These are phyloP conservation scores for Oryza longistaminata DNA, from an alignment of 176 grass and related monocot genomes.

Conservation along the genomic window DNA sequence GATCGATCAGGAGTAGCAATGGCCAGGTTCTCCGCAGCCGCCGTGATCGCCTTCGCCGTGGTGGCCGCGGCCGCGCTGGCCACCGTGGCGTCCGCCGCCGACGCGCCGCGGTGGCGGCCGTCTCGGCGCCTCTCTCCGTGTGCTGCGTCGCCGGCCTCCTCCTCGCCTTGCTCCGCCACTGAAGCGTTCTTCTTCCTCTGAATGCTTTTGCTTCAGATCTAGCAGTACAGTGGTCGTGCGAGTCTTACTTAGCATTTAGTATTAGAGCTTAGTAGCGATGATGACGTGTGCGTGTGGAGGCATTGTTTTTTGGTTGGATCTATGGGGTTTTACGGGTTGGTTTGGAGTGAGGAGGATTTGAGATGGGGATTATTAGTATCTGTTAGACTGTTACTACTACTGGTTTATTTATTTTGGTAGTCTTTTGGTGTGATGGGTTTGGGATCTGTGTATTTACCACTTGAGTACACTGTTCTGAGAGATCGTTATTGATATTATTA, in stretches of 20 bases:
- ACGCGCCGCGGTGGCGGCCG: constrained; percentile 30
- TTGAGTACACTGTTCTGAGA: background rate
- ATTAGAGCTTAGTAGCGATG: background rate
- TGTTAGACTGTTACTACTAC: background rate
- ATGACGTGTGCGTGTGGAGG: background rate
- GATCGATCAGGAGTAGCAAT: constrained; percentile 14
- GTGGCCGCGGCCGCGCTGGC: constrained; percentile 17
- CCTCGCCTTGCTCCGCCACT: constrained; percentile 47
- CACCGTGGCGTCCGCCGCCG: constrained; percentile 31
- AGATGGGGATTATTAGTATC: background rate
- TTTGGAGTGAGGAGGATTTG: constrained; percentile 15
- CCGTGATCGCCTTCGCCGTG: background rate
- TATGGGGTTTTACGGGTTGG: background rate
- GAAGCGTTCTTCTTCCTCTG: background rate
- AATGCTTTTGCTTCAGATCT: constrained; percentile 2
- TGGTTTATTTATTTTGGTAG: background rate
- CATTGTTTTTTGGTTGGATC: constrained; percentile 27
- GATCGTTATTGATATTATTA: background rate
- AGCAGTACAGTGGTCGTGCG: background rate
- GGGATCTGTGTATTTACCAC: constrained; percentile 2
- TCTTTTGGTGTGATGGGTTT: background rate
- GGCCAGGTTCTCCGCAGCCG: constrained; percentile 35
- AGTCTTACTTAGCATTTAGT: background rate
- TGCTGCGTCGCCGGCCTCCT: constrained; percentile 43
- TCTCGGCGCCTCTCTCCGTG: constrained; percentile 46